Percentiles rank a stretch among this genome's conserved stretches.
phyloP scores from a whole-genome alignment of 768 basidiomycete species.

The Phanerodontia chrysosporium region DNA sequence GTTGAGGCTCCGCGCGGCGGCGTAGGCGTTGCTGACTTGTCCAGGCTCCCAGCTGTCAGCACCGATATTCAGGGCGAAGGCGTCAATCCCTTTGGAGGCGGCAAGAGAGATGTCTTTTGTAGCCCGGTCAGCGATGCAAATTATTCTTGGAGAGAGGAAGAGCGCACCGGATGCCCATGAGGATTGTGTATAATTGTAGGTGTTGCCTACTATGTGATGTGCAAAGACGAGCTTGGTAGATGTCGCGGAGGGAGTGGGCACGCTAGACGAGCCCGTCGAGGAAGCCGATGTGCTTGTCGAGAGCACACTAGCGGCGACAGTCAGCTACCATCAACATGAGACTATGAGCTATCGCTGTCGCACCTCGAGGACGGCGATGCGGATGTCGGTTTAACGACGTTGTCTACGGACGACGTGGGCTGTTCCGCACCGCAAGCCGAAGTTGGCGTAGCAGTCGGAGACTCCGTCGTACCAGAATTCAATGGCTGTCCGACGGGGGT shows the following conservation, averaged over 20 bases:
- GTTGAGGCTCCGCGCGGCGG: slow-evolving; percentile 19
- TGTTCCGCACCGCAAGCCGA: too few relatives aligned
- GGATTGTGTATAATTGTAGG: slow-evolving; percentile 49
- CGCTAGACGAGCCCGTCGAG: background rate
- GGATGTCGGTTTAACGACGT: too few relatives aligned
- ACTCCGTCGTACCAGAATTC: too few relatives aligned
- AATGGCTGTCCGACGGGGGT: too few relatives aligned
- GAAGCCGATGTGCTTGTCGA: background rate
- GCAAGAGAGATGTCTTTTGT: slow-evolving; percentile 48
- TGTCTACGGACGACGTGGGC: too few relatives aligned
- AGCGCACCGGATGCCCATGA: slow-evolving; percentile 36
- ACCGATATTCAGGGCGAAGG: slow-evolving; percentile 71
- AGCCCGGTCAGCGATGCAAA: background rate
- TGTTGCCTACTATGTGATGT: slow-evolving; percentile 50
- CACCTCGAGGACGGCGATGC: too few relatives aligned
- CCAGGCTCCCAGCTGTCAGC: slow-evolving; percentile 56
- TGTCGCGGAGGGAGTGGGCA: background rate
- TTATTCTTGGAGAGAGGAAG: background rate
- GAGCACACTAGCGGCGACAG: too few relatives aligned
- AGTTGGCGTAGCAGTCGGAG: too few relatives aligned
- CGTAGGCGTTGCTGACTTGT: slow-evolving; percentile 62
- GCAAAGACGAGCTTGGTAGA: slow-evolving; percentile 19
- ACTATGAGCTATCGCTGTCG: too few relatives aligned
- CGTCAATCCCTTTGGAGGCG: slow-evolving; percentile 56
- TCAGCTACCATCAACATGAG: too few relatives aligned